Conservation (phyloP, 805 yeast species). For the Suhomyces prunicola region DNA sequence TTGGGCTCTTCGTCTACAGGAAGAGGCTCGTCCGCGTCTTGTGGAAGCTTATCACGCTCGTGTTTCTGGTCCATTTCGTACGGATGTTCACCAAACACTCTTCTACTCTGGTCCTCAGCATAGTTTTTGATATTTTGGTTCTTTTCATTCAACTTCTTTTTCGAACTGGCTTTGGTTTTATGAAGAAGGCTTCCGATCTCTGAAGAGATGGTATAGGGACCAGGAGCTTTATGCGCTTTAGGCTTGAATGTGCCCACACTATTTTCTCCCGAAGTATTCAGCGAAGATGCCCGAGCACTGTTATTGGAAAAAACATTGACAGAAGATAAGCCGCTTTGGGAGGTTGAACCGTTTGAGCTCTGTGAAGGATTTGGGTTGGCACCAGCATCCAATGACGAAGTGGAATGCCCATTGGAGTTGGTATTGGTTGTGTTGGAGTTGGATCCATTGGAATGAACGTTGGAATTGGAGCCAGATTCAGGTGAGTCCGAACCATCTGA, state of each 20-base stretch:
- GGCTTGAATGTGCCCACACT: constrained; percentile 5
- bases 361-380: neutral
- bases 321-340: neutral
- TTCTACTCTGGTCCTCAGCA: constrained; percentile 18
- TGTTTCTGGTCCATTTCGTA: neutral
- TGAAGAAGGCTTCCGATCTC: neutral
- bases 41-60: neutral
- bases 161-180: neutral
- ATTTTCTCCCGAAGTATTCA: constrained; percentile 6
- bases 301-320: constrained; percentile 10
- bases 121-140: constrained; percentile 10
- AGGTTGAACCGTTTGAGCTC: neutral
- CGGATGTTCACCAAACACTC: constrained; percentile 15
- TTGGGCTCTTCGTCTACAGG: neutral
- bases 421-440: neutral
- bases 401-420: neutral
- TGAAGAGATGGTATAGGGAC: neutral
- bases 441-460: neutral
- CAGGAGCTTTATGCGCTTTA: neutral
- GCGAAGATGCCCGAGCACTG: constrained; percentile 2
- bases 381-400: neutral
- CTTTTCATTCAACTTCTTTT: neutral
- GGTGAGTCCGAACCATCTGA: constrained; percentile 8
- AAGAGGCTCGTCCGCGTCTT: neutral
- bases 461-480: constrained; percentile 5